Evolutionary conservation across 2,329 filamentous ascomycete genomes (phyloP), one percentile per base, ranked within the genome.

Genomic region (Tolypocladium tropicale): DNA sequence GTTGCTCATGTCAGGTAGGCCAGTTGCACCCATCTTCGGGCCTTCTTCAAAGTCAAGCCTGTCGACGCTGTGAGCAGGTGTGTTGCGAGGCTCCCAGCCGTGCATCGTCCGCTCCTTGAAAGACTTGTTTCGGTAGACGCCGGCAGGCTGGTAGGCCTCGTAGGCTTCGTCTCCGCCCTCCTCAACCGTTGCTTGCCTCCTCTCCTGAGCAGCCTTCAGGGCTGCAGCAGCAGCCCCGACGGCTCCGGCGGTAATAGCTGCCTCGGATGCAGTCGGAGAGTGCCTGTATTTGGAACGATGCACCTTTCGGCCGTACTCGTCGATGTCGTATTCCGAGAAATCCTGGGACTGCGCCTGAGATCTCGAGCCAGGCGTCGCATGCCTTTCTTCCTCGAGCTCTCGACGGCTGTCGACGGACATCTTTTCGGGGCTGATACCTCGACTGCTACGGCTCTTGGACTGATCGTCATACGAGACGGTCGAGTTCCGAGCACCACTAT

Each of bases 1-100:
- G 62, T 92, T 78, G 56, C 85, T 73, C 37, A 81, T 72, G 60
- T 86, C 79, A 4, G 90, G 90, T 58, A 92, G 68, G 51, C 85
- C 86, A 67, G 79, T 90, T 48, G 86, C 82, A 43, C 80, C 80
- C 77, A 95, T 76, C 62, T 81, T 79, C 1, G 77, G 75, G 16
- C 73, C 67, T 6, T 80, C 76, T 23, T 81, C 75, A 41, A 76
- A 78, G 18, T 78, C 77, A n/a, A 82, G 72, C 37, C 77, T 75
- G 60, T 85, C 82, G 18, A 83, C 70, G 62, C 82, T 85, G 60
- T 83, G 81, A 6, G 79, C 75, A 2, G 81, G 81, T 33, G 80
- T 81, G 57, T 76, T 78, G 57, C 77, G 76, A 30, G 79, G 80
- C 51, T 77, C 74, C 56, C 77, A 78, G 9, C 78, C 79, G 52